Conservation (phyloP, 176 grass and related monocot genomes). For the Saccharum officinarum region DNA sequence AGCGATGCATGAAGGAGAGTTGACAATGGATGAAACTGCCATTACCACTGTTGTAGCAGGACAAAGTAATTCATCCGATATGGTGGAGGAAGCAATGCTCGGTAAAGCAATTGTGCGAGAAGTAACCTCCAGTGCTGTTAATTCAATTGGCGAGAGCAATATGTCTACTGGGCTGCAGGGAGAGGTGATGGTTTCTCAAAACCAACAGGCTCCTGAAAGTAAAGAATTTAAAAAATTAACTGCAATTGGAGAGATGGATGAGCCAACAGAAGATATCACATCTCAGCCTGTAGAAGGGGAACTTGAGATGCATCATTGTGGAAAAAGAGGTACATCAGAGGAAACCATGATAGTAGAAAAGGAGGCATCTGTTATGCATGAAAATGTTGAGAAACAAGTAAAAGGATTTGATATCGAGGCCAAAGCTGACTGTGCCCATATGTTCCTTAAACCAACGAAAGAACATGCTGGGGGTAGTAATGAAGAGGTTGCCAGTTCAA, state of each 20-base stretch:
- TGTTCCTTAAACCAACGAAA: slow-evolving; percentile 28
- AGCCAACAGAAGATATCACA: not conserved
- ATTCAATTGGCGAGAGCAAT: slow-evolving; percentile 37
- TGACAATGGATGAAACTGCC: slow-evolving; percentile 1
- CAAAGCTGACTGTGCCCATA: slow-evolving; percentile 15
- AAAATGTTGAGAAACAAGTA: slow-evolving; percentile 27
- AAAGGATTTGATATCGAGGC: slow-evolving; percentile 36
- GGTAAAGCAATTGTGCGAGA: slow-evolving; percentile 14
- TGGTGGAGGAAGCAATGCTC: slow-evolving; percentile 5
- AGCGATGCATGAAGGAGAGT: slow-evolving; percentile 33
- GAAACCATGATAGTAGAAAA: slow-evolving; percentile 34
- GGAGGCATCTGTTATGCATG: slow-evolving; percentile 27
- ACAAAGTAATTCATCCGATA: not conserved
- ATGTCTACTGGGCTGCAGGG: slow-evolving; percentile 29
- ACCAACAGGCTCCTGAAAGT: slow-evolving; percentile 23
- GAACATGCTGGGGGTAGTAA: slow-evolving; percentile 45
- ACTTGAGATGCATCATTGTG: slow-evolving; percentile 1
- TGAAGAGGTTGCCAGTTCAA: slow-evolving; percentile 29
- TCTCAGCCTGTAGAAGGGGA: slow-evolving; percentile 29
- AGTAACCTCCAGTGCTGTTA: slow-evolving; percentile 8
- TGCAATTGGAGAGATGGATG: slow-evolving; percentile 28
- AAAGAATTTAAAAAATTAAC: slow-evolving; percentile 23
- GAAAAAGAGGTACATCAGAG: slow-evolving; percentile 12
- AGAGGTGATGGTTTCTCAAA: slow-evolving; percentile 30
- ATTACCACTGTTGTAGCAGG: slow-evolving; percentile 9